Conservation (phyloP, 768 basidiomycete genomes). For the Psilocybe tampanensis region DNA sequence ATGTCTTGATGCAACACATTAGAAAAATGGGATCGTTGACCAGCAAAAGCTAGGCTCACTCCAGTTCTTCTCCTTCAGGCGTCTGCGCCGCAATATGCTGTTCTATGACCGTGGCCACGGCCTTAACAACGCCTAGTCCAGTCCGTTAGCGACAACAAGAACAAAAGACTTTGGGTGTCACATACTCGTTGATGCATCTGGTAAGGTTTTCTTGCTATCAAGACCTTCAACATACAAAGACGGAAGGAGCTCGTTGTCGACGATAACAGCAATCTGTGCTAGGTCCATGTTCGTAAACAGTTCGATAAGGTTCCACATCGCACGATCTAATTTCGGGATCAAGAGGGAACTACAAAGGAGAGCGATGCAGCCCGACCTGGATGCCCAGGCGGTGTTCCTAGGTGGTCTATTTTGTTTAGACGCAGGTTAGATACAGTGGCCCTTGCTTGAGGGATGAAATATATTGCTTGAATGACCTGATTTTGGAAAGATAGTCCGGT, state of each 20-base stretch:
- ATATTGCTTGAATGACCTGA: conserved; percentile 60
- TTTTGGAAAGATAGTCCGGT: background rate
- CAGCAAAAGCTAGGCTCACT: conserved; percentile 25
- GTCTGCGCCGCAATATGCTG: conserved; percentile 38
- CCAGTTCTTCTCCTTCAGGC: conserved; percentile 32
- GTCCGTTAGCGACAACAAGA: background rate
- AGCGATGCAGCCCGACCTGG: conserved; percentile 25
- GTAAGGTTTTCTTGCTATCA: conserved; percentile 29
- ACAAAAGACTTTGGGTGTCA: background rate
- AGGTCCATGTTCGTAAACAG: conserved; percentile 73
- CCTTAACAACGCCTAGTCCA: conserved; percentile 50
- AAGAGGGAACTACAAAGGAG: background rate
- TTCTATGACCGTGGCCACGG: conserved; percentile 47
- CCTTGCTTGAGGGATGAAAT: conserved; percentile 73
- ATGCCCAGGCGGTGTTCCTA: conserved; percentile 22
- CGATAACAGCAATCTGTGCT: conserved; percentile 57
- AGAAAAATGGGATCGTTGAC: background rate
- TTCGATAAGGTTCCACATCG: conserved; percentile 62
- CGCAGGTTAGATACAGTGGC: conserved; percentile 36
- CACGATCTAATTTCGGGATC: conserved; percentile 35
- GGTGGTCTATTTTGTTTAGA: conserved; percentile 30
- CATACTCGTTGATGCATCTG: conserved; percentile 22
- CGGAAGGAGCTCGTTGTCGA: conserved; percentile 51
- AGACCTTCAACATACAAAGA: conserved; percentile 45
- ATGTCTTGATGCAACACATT: conserved; percentile 22